Conservation (phyloP, 2,329 filamentous ascomycete species). For the Arthrinium phaeospermum region DNA sequence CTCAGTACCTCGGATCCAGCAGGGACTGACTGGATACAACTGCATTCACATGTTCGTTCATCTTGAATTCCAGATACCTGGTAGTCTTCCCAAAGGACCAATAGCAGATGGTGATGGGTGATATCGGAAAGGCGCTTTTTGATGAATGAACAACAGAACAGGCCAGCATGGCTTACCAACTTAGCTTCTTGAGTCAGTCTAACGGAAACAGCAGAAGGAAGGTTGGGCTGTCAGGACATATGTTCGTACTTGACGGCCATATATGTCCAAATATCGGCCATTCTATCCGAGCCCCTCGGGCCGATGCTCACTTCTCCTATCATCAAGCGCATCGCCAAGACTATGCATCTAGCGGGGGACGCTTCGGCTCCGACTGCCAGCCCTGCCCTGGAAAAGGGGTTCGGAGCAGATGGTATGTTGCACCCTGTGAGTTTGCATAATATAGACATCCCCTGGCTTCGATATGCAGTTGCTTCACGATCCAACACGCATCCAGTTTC, state of each 20-base stretch:
- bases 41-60: too few relatives aligned
- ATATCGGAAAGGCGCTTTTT: not conserved
- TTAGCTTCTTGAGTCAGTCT: not conserved
- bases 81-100: too few relatives aligned
- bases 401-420: too few relatives aligned
- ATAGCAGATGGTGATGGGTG: not conserved
- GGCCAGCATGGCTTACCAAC: not conserved
- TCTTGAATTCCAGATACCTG: too few relatives aligned
- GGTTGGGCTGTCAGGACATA: not conserved
- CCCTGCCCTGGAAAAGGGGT: not conserved
- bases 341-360: not conserved
- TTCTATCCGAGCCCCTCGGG: too few relatives aligned
- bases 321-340: not conserved
- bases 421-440: too few relatives aligned
- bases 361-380: too few relatives aligned
- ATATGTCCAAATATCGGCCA: not conserved
- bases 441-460: too few relatives aligned
- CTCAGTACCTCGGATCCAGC: too few relatives aligned
- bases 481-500: not conserved
- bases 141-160: not conserved
- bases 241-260: not conserved
- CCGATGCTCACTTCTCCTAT: not conserved
- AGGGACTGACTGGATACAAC: too few relatives aligned
- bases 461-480: too few relatives aligned
- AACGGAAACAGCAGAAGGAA: not conserved